Percentiles rank a stretch among this genome's conserved stretches.
Conservation (phyloP, 805 yeast genomes). For the Tetrapisispora namnaoensis region DNA sequence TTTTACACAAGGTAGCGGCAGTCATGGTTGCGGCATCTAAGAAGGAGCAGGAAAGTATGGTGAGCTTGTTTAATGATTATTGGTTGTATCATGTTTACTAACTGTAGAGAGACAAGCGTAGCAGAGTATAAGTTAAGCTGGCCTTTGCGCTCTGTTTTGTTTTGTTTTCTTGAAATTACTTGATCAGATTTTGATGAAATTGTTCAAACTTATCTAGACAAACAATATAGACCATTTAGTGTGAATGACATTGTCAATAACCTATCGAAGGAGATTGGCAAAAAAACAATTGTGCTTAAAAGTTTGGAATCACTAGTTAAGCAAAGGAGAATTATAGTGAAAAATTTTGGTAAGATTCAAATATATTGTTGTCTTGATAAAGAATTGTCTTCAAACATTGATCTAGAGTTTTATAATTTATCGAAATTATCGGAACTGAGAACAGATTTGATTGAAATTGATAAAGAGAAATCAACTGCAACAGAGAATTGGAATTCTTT, state of each 20-base stretch:
- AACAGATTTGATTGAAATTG: conserved; percentile 16
- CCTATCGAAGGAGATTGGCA: conserved; percentile 33
- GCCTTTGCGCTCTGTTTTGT: no score
- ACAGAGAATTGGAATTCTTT: conserved; percentile 7
- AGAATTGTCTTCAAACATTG: conserved; percentile 8
- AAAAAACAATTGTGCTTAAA: conserved; percentile 20
- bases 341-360: conserved; percentile 36
- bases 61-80: not conserved
- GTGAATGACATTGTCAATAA: conserved; percentile 38
- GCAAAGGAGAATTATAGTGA: conserved; percentile 29
- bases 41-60: conserved; percentile 6
- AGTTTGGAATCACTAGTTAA: conserved; percentile 31
- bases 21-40: conserved; percentile 2
- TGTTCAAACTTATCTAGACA: conserved; percentile 32
- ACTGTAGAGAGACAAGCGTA: conserved; percentile 4
- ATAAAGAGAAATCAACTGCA: conserved; percentile 9
- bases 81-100: not conserved
- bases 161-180: no score
- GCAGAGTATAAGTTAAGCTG: no score
- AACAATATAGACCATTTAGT: conserved; percentile 41
- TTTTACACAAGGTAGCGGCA: not conserved
- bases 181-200: conserved; percentile 15
- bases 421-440: conserved; percentile 16
- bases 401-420: conserved; percentile 7
- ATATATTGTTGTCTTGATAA: conserved; percentile 36